These are phyloP conservation scores for Colletotrichum higginsianum DNA, from an alignment of 2,329 filamentous ascomycete genomes.

Conservation along the genomic window DNA sequence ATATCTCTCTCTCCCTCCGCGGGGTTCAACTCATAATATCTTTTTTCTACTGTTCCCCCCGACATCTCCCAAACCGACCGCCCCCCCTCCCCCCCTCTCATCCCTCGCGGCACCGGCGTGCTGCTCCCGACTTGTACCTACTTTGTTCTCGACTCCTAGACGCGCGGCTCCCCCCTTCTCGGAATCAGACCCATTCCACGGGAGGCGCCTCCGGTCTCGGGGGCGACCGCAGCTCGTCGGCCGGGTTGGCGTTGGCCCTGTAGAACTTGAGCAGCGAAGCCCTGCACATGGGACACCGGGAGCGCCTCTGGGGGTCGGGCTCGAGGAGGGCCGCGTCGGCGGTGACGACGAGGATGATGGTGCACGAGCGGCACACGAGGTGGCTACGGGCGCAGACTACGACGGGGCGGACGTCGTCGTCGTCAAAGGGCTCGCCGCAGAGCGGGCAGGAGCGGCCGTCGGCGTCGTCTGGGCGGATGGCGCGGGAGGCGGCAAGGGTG, in stretches of 20 bases:
- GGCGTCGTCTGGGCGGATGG: neutral
- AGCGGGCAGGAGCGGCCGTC: neutral
- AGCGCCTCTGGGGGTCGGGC: slow-evolving; percentile 2
- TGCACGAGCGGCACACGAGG: slow-evolving; percentile 14
- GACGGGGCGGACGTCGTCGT: slow-evolving; percentile 14
- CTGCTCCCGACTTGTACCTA: neutral
- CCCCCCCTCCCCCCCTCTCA: neutral
- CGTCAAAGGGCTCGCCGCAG: slow-evolving; percentile 3
- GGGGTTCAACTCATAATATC: neutral
- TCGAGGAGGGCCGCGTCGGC: neutral
- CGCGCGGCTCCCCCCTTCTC: too few relatives aligned
- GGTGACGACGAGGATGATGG: neutral
- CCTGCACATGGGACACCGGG: slow-evolving; percentile 12
- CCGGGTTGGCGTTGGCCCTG: neutral
- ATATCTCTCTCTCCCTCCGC: neutral
- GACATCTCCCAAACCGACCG: neutral
- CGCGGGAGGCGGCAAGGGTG: neutral
- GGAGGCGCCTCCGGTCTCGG: neutral
- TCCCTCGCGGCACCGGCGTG: too few relatives aligned
- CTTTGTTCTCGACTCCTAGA: neutral
- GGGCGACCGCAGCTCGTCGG: slow-evolving; percentile 1
- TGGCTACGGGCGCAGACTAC: slow-evolving; percentile 3
- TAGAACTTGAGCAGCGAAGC: slow-evolving; percentile 1
- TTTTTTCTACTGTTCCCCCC: too few relatives aligned
- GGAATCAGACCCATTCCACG: slow-evolving; percentile 6